Base-by-base conservation (phyloP, 2,329 filamentous ascomycete species). In the Fusarium sp. region DNA sequence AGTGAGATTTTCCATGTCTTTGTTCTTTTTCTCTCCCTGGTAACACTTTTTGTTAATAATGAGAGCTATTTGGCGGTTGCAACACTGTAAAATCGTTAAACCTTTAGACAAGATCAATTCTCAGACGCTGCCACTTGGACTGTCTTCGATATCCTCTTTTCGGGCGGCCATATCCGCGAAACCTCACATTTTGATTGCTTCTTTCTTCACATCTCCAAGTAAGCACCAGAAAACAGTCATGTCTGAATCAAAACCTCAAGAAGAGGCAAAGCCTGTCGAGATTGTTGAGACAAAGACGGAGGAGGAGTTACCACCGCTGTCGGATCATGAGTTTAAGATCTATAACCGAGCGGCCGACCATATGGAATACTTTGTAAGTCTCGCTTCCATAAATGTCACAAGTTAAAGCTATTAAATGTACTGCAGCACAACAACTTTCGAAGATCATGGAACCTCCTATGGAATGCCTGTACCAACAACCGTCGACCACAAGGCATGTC, bases 401-500 rank as follows among this genome's bases (percentile, higher is more conserved):
- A 12, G 16, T 20, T 22, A n/a, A n/a, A n/a, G n/a, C n/a, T n/a
- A n/a, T n/a, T n/a, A n/a, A 44, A 70, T 22, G 36, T 13, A 44
- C 8, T 13, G 14, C 73, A 93, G 91, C 93, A 96, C 83, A 90
- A 91, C 75, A 88, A 93, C 83, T 96, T 96, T 85, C 92, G 93
- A 30, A 83, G 86, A 47, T 88, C 88, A 7, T 97, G 93, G 93
- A 92, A 88, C 59, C 81, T 89, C 30, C 85, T 97, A 60, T 91
- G 93, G 84, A 84, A 83, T 7, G 90, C 93, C 30, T 93, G 91
- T 78, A 85, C 84, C 35, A 83, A 82, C 50, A 81, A 86, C 67
- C 88, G 88, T 68, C 90, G 91, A 0, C 91, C 92, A 0, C 78
- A 83, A 7, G 86, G 86, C 72, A 89, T 94, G 84, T 90, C 91